phyloP scores from a whole-genome alignment of 495 filamentous ascomycete genomes.

The Aspergillus ostianus region DNA sequence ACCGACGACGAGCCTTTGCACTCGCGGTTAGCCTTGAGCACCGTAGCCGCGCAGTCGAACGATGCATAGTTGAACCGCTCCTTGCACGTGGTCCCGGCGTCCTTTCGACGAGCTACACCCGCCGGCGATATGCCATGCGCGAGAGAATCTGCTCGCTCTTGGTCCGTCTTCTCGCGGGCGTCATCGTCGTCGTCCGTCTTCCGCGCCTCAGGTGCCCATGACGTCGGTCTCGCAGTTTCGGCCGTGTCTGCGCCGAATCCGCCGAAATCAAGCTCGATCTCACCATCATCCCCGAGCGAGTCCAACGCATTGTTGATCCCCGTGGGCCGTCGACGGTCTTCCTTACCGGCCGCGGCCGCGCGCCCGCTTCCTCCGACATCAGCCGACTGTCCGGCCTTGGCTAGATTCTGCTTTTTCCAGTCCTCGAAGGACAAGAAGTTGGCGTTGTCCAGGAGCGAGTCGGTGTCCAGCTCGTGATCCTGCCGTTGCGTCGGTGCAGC shows the following conservation, averaged over 20 bases:
- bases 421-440: conserved; percentile 97
- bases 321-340: conserved; percentile 47
- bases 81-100: conserved; percentile 92
- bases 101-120: conserved; percentile 65
- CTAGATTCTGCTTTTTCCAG: conserved; percentile 94
- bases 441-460: conserved; percentile 73
- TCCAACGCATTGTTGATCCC: conserved; percentile 66
- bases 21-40: conserved; percentile 83
- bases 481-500: conserved; percentile 11
- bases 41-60: conserved; percentile 91
- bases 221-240: conserved; percentile 34
- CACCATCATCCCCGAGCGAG: conserved; percentile 79
- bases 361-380: conserved; percentile 55
- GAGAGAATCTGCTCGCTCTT: conserved; percentile 6
- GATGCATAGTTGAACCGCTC: conserved; percentile 97
- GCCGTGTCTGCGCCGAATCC: conserved; percentile 55
- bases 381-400: conserved; percentile 78
- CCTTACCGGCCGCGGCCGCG: conserved; percentile 37
- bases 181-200: conserved; percentile 26
- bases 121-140: conserved; percentile 35
- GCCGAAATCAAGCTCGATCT: conserved; percentile 88
- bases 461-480: conserved; percentile 52
- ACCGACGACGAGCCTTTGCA: conserved; percentile 83
- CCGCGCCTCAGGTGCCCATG: conserved; percentile 37
- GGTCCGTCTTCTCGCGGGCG: conserved; percentile 2